Percentiles rank a stretch among this genome's conserved stretches.
Conservation (phyloP, 164 flowering plant genomes). For the Euptelea pleiosperma region DNA sequence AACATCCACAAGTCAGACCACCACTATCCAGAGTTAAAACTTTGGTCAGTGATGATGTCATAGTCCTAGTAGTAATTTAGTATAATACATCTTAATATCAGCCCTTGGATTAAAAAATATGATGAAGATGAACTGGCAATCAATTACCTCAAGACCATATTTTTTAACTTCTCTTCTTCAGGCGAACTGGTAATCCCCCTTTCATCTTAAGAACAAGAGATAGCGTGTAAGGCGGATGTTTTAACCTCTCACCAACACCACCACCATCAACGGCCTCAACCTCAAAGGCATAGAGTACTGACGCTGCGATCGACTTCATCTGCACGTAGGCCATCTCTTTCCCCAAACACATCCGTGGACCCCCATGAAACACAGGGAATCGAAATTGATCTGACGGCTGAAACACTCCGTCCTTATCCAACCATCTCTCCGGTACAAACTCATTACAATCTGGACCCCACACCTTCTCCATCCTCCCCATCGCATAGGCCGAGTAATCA, state of each 20-base stretch:
- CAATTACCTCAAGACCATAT: too few relatives aligned
- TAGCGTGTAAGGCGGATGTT: slow-evolving; percentile 30
- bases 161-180: too few relatives aligned
- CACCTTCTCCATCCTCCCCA: slow-evolving; percentile 48
- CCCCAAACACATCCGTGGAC: slow-evolving; percentile 56
- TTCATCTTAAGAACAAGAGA: slow-evolving; percentile 41
- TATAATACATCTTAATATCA: too few relatives aligned
- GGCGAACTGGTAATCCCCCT: slow-evolving; percentile 41
- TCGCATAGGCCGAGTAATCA: slow-evolving; percentile 49
- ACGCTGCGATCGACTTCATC: slow-evolving; percentile 53
- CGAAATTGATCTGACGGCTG: slow-evolving; percentile 31
- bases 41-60: too few relatives aligned
- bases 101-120: too few relatives aligned
- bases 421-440: slow-evolving; percentile 55
- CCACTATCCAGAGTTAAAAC: too few relatives aligned
- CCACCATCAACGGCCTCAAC: slow-evolving; percentile 35
- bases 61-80: too few relatives aligned
- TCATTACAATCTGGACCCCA: slow-evolving; percentile 55
- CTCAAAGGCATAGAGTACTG: slow-evolving; percentile 36
- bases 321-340: slow-evolving; percentile 61
- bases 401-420: slow-evolving; percentile 30
- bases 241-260: slow-evolving; percentile 21
- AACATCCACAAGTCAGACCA: too few relatives aligned
- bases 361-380: slow-evolving; percentile 55
- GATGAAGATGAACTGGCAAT: too few relatives aligned